These are phyloP conservation scores for Coemansia sp. DNA, from an alignment of 192 early-diverging fungal species.

Conservation along the genomic window DNA sequence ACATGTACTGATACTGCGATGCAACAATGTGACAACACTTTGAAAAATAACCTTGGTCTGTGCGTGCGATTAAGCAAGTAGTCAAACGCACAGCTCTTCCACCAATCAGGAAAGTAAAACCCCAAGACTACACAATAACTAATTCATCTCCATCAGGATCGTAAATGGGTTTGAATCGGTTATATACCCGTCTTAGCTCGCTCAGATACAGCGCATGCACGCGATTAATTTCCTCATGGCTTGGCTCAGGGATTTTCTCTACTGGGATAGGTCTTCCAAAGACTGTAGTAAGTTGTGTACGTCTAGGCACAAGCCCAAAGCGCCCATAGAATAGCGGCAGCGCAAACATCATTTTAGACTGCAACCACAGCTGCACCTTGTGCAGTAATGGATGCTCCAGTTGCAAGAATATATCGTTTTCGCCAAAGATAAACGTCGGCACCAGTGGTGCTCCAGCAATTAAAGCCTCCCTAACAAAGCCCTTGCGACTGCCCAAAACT, in stretches of 20 bases:
- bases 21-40: too few species aligned
- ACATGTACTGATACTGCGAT: too few species aligned
- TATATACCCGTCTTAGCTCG: conserved; percentile 36
- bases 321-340: conserved; percentile 83
- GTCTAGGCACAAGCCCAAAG: conserved; percentile 50
- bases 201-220: conserved; percentile 37
- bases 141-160: conserved; percentile 45
- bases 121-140: conserved; percentile 25
- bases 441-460: conserved; percentile 77
- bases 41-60: too few species aligned
- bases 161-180: conserved; percentile 45
- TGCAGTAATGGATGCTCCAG: conserved; percentile 65
- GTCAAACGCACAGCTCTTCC: not conserved
- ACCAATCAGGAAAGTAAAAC: not conserved
- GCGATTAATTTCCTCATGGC: conserved; percentile 31
- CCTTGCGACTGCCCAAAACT: conserved; percentile 73
- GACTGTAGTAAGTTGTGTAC: conserved; percentile 34
- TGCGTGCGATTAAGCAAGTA: not conserved
- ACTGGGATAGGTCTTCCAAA: conserved; percentile 41
- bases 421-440: conserved; percentile 91
- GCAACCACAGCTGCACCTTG: conserved; percentile 67
- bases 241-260: conserved; percentile 24
- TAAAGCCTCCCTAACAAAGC: conserved; percentile 92
- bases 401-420: conserved; percentile 88
- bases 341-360: conserved; percentile 69